A percentile compares a stretch with the other conserved stretches of the same genome.
These are phyloP conservation scores for Papiliotrema nemorosa DNA, from an alignment of 1,284 basidiomycete species.

Conservation along the genomic window DNA sequence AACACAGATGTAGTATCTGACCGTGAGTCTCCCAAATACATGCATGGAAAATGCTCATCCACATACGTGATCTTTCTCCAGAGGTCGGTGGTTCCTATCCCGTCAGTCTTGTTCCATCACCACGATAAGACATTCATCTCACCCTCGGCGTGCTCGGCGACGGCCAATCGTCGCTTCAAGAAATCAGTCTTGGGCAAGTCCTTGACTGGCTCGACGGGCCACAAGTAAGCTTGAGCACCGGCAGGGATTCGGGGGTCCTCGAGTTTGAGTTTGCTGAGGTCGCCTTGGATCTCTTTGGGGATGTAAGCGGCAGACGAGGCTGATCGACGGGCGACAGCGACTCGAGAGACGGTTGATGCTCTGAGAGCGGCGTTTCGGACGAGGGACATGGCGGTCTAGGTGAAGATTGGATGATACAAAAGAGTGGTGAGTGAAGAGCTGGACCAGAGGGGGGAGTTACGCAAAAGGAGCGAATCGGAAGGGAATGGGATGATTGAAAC, in stretches of 20 bases:
- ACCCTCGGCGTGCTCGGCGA: conserved; percentile 42
- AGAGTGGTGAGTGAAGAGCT: conserved; percentile 2
- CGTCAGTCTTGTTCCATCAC: no score
- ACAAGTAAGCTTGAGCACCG: conserved; percentile 8
- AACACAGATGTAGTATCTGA: conserved; percentile 43
- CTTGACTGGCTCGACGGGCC: background rate
- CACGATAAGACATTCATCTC: no score
- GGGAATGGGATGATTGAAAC: no score
- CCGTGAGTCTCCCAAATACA: no score
- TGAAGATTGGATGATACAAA: background rate
- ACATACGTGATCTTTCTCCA: conserved; percentile 40
- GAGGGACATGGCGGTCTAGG: conserved; percentile 7
- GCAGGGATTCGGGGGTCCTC: background rate
- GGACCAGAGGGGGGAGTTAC: no score
- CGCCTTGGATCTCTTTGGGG: background rate
- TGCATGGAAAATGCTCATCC: no score
- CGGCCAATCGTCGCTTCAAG: conserved; percentile 31
- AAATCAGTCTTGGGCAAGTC: conserved; percentile 33
- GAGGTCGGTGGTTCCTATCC: conserved; percentile 42
- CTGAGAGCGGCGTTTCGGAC: conserved; percentile 6
- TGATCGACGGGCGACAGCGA: conserved; percentile 11
- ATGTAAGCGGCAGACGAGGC: conserved; percentile 9
- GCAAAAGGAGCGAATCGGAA: no score
- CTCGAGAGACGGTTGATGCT: conserved; percentile 14
- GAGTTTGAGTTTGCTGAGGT: background rate